These are phyloP conservation scores for Selaginella tamariscina DNA, from an alignment of 75 land plant species.

Conservation along the genomic window DNA sequence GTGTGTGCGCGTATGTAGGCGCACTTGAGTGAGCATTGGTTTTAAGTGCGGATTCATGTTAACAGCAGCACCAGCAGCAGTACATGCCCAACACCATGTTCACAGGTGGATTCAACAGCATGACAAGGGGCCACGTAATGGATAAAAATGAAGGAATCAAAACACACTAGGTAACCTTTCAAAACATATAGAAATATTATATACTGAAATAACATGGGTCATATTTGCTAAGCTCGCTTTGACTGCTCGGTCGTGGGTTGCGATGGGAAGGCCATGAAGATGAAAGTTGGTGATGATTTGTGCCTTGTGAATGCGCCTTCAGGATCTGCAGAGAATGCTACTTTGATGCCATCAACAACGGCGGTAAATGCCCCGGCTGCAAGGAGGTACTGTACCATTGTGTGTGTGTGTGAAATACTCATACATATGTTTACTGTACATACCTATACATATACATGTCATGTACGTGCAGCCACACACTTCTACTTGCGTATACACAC, in stretches of 20 bases:
- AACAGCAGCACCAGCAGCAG: slow-evolving; percentile 40
- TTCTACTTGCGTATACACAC: too few relatives aligned
- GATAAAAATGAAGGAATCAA: slow-evolving; percentile 74
- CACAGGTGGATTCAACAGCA: slow-evolving; percentile 81
- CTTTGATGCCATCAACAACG: slow-evolving; percentile 46
- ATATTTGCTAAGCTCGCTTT: background rate
- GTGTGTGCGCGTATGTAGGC: too few relatives aligned
- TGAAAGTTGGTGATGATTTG: slow-evolving; percentile 57
- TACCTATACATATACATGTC: too few relatives aligned
- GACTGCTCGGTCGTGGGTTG: slow-evolving; percentile 38
- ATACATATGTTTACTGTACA: too few relatives aligned
- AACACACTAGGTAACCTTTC: too few relatives aligned
- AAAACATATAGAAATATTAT: too few relatives aligned
- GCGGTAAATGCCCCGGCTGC: slow-evolving; percentile 49
- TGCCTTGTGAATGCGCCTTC: slow-evolving; percentile 12
- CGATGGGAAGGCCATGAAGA: slow-evolving; percentile 64
- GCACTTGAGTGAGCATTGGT: too few relatives aligned
- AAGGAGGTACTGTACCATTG: too few relatives aligned
- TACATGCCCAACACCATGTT: slow-evolving; percentile 73
- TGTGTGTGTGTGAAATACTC: too few relatives aligned
- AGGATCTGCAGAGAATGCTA: slow-evolving; percentile 44
- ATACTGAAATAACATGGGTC: too few relatives aligned
- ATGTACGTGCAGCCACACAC: too few relatives aligned
- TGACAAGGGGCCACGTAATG: slow-evolving; percentile 72
- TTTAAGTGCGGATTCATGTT: too few relatives aligned